phyloP scores from a whole-genome alignment of 169 alveolate genomes.

The Cryptosporidium xiaoi region DNA sequence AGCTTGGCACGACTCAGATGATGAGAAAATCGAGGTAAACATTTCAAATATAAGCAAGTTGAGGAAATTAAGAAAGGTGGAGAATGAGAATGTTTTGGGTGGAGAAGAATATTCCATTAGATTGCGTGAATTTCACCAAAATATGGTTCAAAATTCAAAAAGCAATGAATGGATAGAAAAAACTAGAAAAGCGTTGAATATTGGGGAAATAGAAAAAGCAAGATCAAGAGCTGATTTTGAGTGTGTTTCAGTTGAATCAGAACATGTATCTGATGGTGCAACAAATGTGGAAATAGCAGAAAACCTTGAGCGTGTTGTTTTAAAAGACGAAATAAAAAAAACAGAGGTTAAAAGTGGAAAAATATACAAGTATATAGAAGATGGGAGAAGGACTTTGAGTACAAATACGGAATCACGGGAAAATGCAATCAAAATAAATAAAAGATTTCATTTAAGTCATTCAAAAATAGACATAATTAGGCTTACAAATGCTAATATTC shows the following conservation, averaged over 20 bases:
- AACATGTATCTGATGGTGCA: neutral
- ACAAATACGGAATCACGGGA: neutral
- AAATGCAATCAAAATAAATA: neutral
- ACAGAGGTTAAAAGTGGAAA: slow-evolving; percentile 9
- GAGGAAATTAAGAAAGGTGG: slow-evolving; percentile 48
- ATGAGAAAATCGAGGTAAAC: slow-evolving; percentile 30
- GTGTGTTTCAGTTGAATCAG: neutral
- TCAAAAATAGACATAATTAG: slow-evolving; percentile 51
- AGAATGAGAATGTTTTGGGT: slow-evolving; percentile 15
- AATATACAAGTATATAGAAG: slow-evolving; percentile 15
- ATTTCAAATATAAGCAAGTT: slow-evolving; percentile 17
- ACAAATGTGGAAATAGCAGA: no score
- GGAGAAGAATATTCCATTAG: slow-evolving; percentile 41
- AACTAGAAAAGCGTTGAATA: slow-evolving; percentile 5
- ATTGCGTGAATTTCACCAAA: slow-evolving; percentile 39
- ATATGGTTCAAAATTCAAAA: slow-evolving; percentile 26
- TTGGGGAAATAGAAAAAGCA: neutral
- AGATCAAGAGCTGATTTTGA: neutral
- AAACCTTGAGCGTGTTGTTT: no score
- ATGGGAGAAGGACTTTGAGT: neutral
- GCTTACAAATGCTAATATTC: slow-evolving; percentile 58
- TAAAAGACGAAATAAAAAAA: no score
- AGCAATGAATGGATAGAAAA: slow-evolving; percentile 51
- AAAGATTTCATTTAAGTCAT: neutral
- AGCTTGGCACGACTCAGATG: slow-evolving; percentile 72